A percentile compares a stretch with the other conserved stretches of the same genome.
Conservation (phyloP, 2,329 filamentous ascomycete genomes). For the Pyrenophora graminea region DNA sequence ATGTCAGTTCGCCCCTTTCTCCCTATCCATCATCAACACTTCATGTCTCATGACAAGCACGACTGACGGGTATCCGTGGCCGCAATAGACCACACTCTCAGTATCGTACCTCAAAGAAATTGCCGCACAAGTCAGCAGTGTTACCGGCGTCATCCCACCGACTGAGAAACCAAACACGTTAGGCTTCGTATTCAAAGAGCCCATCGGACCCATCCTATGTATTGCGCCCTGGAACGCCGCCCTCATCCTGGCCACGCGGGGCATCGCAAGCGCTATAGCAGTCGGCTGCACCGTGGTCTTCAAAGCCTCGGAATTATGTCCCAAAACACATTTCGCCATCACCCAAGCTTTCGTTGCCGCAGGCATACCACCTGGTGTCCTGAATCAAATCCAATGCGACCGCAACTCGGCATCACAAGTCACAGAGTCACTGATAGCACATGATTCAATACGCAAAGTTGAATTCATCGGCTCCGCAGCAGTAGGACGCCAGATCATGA, state of each 20-base stretch:
- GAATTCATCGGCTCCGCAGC: slow-evolving; percentile 77
- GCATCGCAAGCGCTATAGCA: slow-evolving; percentile 59
- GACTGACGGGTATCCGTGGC: too few species aligned
- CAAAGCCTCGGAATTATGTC: slow-evolving; percentile 37
- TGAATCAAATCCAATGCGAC: slow-evolving; percentile 69
- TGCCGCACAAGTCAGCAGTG: slow-evolving; percentile 38
- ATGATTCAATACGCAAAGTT: slow-evolving; percentile 67
- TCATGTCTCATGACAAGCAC: too few species aligned
- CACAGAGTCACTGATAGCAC: slow-evolving; percentile 70
- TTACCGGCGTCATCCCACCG: slow-evolving; percentile 26
- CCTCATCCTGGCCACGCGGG: slow-evolving; percentile 39
- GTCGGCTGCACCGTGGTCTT: slow-evolving; percentile 53
- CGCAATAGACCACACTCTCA: slow-evolving; percentile 17
- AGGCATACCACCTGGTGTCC: slow-evolving; percentile 71
- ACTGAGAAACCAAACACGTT: slow-evolving; percentile 32
- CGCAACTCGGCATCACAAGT: slow-evolving; percentile 65
- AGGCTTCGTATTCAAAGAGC: slow-evolving; percentile 41
- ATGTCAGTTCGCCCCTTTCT: slow-evolving; percentile 19
- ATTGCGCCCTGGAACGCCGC: slow-evolving; percentile 54
- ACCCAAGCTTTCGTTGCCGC: slow-evolving; percentile 54
- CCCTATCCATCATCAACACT: too few species aligned
- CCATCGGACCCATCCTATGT: slow-evolving; percentile 24
- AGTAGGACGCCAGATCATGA: slow-evolving; percentile 70
- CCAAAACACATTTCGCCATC: slow-evolving; percentile 25
- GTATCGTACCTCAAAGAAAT: slow-evolving; percentile 54